phyloP scores from a whole-genome alignment of 345 rosid genomes.

The Murraya koenigii region DNA sequence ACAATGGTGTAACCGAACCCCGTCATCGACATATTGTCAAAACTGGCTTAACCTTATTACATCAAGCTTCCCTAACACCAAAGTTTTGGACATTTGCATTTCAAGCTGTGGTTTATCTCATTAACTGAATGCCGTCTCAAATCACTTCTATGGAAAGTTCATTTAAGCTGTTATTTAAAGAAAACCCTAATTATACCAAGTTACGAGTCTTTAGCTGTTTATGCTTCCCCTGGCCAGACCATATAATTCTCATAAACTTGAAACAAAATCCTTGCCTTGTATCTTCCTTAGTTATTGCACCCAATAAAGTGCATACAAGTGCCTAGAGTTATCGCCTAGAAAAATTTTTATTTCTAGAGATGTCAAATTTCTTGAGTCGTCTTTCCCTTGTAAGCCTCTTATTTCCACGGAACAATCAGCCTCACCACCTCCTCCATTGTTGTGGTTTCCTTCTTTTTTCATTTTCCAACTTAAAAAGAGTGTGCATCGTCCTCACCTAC shows the following conservation, averaged over 20 bases:
- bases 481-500: no score
- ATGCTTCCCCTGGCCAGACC: neutral
- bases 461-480: no score
- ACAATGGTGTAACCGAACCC: neutral
- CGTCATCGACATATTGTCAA: neutral
- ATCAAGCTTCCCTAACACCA: neutral
- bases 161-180: accelerated
- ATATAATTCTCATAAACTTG: neutral
- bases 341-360: neutral
- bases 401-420: no score
- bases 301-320: neutral
- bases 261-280: neutral
- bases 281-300: neutral
- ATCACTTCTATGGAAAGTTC: neutral
- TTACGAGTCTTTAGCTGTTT: neutral
- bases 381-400: no score
- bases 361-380: no score
- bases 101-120: neutral
- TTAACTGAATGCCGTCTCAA: neutral
- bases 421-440: no score
- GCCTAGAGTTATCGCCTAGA: accelerated
- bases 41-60: neutral
- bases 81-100: neutral
- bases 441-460: no score
- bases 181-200: accelerated